Evolutionary conservation across 2,329 filamentous ascomycete genomes (phyloP), one percentile per base, ranked within the genome.

Genomic region (Sarocladium kiliense): DNA sequence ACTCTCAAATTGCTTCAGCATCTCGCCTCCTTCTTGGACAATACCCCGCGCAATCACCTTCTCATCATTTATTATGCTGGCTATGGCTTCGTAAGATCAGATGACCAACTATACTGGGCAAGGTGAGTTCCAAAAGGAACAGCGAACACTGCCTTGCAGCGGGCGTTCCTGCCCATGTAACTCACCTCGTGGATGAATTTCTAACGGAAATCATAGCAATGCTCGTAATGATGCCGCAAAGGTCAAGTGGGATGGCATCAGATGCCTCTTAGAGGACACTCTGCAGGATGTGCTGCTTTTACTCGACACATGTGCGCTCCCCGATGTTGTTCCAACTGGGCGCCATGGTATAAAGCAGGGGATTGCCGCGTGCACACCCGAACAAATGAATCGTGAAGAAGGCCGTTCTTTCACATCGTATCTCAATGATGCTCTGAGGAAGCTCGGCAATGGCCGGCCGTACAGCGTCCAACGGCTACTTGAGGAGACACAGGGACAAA

Each of bases 11-110:
- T 87, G 18, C 78, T 78, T n/a, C 75, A 82, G 55, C 78, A 80
- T 59, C 78, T 87, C 68, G 74, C 78, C 25, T 77, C 77, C 1
- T 85, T 85, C 58, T 74, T 87, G 45, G 81, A 85, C 60, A 74
- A 79, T 51, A 78, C 80, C 26, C 70, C 74, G 36, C 74, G 78
- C 30, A 80, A 85, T 60, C 81, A 86, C 62, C 74, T 87, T 21
- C 68, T 86, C 58, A 82, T 87, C 58, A 76, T 87, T 58, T 85
- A 86, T 65, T 87, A 87, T 64, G 79, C 80, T 59, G 84, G 84
- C 27, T 74, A 84, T 63, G 81, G 82, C 59, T 85, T 78, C 61
- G 71, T 80, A 37, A 77, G 78, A n/a, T 61, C 74, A 11, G 81
- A 86, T 64, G 78, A 78, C 62, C 81, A 86, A 66, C 71, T 86